Evolutionary conservation across 306 rosid genomes (phyloP).

Genomic region (Alnus rubra): DNA sequence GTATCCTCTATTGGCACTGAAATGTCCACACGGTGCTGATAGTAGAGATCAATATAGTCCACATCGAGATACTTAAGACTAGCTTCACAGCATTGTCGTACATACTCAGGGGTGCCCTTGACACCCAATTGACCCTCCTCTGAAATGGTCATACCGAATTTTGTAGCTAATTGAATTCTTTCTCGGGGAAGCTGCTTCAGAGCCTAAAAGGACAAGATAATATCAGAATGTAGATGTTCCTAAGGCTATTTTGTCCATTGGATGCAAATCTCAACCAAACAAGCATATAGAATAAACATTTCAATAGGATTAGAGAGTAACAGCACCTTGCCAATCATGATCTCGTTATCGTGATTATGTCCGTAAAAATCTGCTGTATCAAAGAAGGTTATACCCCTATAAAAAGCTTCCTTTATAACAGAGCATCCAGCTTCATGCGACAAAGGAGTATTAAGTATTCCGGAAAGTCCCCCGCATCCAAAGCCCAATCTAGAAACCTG

Average conservation of each 20-base stretch:
- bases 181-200: slow-evolving; percentile 68
- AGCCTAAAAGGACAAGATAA: slow-evolving; percentile 46
- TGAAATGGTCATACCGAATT: slow-evolving; percentile 44
- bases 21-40: slow-evolving; percentile 61
- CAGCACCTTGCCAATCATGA: slow-evolving; percentile 71
- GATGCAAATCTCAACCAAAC: slow-evolving; percentile 6
- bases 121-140: slow-evolving; percentile 27
- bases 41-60: slow-evolving; percentile 56
- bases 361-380: slow-evolving; percentile 72
- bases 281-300: not conserved
- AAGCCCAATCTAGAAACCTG: slow-evolving; percentile 83
- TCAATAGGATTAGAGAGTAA: not conserved
- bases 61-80: slow-evolving; percentile 58
- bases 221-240: not conserved
- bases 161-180: slow-evolving; percentile 68
- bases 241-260: not conserved
- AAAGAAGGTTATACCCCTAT: slow-evolving; percentile 66
- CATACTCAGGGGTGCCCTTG: slow-evolving; percentile 64
- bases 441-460: slow-evolving; percentile 61
- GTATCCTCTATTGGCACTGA: slow-evolving; percentile 76
- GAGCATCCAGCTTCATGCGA: slow-evolving; percentile 67
- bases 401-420: slow-evolving; percentile 61
- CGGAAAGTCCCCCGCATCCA: slow-evolving; percentile 81
- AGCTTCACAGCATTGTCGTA: slow-evolving; percentile 64
- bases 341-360: slow-evolving; percentile 56